A percentile compares a stretch with the other conserved stretches of the same genome.
These are phyloP conservation scores for Saccharomycopsis schoenii DNA, from an alignment of 805 yeast species.

Conservation along the genomic window DNA sequence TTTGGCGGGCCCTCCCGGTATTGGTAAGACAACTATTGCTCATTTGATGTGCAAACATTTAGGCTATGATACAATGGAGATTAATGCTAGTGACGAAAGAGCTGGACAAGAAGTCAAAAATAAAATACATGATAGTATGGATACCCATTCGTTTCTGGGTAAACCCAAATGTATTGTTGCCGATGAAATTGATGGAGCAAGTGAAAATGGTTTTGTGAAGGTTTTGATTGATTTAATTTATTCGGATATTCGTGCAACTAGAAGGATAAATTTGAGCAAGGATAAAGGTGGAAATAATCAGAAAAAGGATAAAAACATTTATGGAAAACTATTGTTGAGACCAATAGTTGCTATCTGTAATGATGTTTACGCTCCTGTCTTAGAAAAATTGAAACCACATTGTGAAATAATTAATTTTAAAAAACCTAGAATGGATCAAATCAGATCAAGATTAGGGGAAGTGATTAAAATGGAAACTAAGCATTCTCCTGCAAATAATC, in stretches of 20 bases:
- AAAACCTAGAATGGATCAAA: slow-evolving; percentile 41
- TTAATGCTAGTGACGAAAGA: slow-evolving; percentile 79
- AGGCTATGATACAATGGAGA: slow-evolving; percentile 72
- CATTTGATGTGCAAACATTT: slow-evolving; percentile 76
- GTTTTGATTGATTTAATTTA: slow-evolving; percentile 46
- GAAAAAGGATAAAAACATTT: slow-evolving; percentile 22
- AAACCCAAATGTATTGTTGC: slow-evolving; percentile 75
- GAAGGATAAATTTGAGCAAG: slow-evolving; percentile 20
- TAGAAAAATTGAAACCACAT: slow-evolving; percentile 63
- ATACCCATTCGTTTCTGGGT: slow-evolving; percentile 54
- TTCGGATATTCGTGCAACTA: slow-evolving; percentile 47
- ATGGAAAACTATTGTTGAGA: slow-evolving; percentile 43
- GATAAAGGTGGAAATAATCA: slow-evolving; percentile 20
- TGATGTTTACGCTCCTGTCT: slow-evolving; percentile 64
- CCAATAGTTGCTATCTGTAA: slow-evolving; percentile 93
- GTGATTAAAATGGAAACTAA: slow-evolving; percentile 44
- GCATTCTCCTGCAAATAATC: slow-evolving; percentile 16
- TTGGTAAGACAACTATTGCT: slow-evolving; percentile 85
- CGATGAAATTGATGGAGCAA: slow-evolving; percentile 83
- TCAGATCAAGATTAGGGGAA: slow-evolving; percentile 37
- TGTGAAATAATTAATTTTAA: slow-evolving; percentile 65
- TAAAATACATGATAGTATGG: slow-evolving; percentile 51
- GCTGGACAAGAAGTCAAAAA: slow-evolving; percentile 47
- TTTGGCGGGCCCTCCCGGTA: slow-evolving; percentile 88
- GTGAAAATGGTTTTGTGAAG: slow-evolving; percentile 54